Base-by-base conservation (phyloP, 1,284 basidiomycete genomes). In the Somion occarium region DNA sequence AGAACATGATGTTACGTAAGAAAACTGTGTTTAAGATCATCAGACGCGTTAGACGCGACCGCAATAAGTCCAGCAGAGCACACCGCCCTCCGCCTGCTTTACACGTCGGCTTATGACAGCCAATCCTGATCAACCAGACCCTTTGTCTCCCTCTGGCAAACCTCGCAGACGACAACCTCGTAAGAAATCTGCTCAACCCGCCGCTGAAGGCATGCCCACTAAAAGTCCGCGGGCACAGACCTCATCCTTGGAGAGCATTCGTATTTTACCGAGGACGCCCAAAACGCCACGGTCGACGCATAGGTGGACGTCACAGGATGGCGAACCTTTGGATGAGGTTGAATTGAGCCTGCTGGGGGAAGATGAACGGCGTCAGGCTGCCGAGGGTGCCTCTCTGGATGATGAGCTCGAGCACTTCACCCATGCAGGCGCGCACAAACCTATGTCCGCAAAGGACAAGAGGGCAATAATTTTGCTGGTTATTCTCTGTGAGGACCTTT, bases 381-480 rank as follows among this genome's bases (percentile, higher is more conserved):
- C 67, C 19, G 64, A 63, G 20, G 78, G 72, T 26, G 58, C 77
- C 50, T 54, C 55, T 5, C 20, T 63, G 15, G 59, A 60, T 42
- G 68, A 65, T 42, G 62, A 59, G 52, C 57, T 59, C 50, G 62
- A 57, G 9, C 59, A 61, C 48, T 56, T 60, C 19, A 5, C 11
- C 5, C 42, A 43, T 3, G 58, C 57, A 46, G 51, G 55, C n/a
- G 60, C 57, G 38, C 61, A 66, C 56, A 85, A 80, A 53, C 63
- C 78, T 26, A 74, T 91, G 60, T 83, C 87, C 30, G 58, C 71
- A 27, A 84, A 82, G 65, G 94, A 98, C 71, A 89, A 88, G 72
- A 78, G 82, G 59, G 92, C 89, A 30, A 93, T 99, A 78, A 80
- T 80, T 5, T 70, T 99, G 51, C 75, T 99, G 39, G 88, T 94